Percentiles rank a stretch among this genome's conserved stretches.
These are phyloP conservation scores for Pseudogymnoascus destructans DNA, from an alignment of 2,329 filamentous ascomycete genomes.

Conservation along the genomic window DNA sequence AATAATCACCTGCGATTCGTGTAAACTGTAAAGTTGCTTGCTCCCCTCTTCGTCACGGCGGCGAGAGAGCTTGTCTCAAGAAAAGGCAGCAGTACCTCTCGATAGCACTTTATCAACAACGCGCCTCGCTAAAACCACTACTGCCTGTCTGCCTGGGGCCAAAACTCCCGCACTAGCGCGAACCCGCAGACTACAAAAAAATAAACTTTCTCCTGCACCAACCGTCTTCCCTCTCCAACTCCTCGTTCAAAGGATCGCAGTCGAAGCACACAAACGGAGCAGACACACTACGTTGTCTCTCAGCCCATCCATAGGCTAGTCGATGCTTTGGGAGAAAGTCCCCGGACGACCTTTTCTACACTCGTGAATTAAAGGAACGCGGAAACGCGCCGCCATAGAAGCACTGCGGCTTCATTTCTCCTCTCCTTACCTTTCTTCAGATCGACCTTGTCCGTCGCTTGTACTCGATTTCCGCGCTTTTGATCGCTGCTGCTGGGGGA, in stretches of 20 bases:
- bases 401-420: slow-evolving; percentile 75
- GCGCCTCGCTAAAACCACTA: not conserved
- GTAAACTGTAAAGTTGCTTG: not conserved
- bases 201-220: slow-evolving; percentile 5
- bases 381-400: slow-evolving; percentile 99
- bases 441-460: slow-evolving; percentile 25
- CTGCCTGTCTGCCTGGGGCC: slow-evolving; percentile 8
- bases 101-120: slow-evolving; percentile 3
- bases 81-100: not conserved
- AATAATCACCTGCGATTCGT: not conserved
- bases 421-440: slow-evolving; percentile 34
- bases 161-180: not conserved
- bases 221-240: slow-evolving; percentile 41
- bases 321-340: slow-evolving; percentile 99
- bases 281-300: slow-evolving; percentile 29
- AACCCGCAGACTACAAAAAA: slow-evolving; percentile 7
- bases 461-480: slow-evolving; percentile 23
- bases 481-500: slow-evolving; percentile 21
- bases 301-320: slow-evolving; percentile 26
- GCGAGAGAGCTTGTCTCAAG: not conserved
- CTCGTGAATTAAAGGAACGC: slow-evolving; percentile 38
- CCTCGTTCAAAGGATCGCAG: slow-evolving; percentile 99
- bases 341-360: slow-evolving; percentile 66
- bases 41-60: not conserved
- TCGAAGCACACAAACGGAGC: slow-evolving; percentile 95